Conservation (phyloP, 2,329 filamentous ascomycete genomes). For the Pezicula radicicola region DNA sequence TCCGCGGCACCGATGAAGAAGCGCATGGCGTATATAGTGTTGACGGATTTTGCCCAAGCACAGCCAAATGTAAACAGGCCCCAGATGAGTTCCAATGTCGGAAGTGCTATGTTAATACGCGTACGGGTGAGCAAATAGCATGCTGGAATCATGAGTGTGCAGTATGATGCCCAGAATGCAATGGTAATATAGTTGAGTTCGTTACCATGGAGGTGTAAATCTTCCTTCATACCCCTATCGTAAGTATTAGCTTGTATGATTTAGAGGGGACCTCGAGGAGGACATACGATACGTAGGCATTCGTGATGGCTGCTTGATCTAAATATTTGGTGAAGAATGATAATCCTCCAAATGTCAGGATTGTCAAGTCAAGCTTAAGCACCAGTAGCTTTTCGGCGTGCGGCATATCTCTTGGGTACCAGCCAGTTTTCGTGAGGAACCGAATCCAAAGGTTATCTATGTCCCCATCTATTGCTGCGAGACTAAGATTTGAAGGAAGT, state of each 20-base stretch:
- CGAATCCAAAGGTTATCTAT: no score
- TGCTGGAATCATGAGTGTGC: not conserved
- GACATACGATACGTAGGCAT: conserved; percentile 20
- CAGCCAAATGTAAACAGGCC: conserved; percentile 6
- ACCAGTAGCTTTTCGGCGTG: no score
- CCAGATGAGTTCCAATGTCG: conserved; percentile 5
- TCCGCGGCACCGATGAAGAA: conserved; percentile 54
- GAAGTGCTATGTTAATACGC: not conserved
- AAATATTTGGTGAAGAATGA: conserved; percentile 39
- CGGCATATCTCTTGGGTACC: no score
- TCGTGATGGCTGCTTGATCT: conserved; percentile 31
- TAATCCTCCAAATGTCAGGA: no score
- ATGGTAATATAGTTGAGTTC: conserved; percentile 17
- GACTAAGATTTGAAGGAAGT: no score
- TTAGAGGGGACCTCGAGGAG: no score
- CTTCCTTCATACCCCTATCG: conserved; percentile 43
- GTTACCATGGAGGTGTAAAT: conserved; percentile 40
- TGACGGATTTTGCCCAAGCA: not conserved
- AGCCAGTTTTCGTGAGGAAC: no score
- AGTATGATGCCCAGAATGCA: not conserved
- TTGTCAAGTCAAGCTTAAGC: no score
- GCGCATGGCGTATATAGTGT: conserved; percentile 43
- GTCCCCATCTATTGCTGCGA: no score
- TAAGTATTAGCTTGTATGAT: conserved; percentile 19
- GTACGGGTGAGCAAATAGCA: not conserved